Conservation (phyloP, 2,329 filamentous ascomycete genomes). For the Apiospora phragmitis region DNA sequence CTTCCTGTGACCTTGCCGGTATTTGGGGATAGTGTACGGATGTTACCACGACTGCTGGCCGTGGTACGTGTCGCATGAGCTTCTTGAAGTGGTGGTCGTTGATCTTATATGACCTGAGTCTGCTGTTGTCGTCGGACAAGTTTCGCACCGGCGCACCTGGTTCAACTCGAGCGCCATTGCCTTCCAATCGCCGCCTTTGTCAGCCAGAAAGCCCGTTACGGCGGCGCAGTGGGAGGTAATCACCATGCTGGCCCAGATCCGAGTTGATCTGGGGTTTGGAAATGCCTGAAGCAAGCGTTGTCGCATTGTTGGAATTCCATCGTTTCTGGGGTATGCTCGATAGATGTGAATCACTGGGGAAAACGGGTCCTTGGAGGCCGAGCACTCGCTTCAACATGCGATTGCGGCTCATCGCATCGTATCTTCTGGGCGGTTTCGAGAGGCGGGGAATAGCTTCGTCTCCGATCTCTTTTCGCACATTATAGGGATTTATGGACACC, state of each 20-base stretch:
- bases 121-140: not conserved
- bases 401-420: not conserved
- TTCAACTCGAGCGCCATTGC: not conserved
- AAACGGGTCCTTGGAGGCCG: not conserved
- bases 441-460: not conserved
- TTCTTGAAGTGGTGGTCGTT: not conserved
- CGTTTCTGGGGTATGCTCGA: not conserved
- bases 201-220: not conserved
- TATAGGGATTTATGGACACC: not conserved
- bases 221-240: not conserved
- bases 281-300: not conserved
- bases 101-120: not conserved
- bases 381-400: not conserved
- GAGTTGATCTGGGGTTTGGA: not conserved
- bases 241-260: not conserved
- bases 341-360: not conserved
- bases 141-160: not conserved
- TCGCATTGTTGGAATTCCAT: not conserved
- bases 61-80: slow-evolving; percentile 4
- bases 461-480: not conserved
- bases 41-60: not conserved
- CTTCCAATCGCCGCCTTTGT: not conserved
- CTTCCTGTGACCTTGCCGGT: not conserved
- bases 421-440: not conserved
- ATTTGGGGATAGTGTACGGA: slow-evolving; percentile 1